A percentile compares a stretch with the other conserved stretches of the same genome.
Conservation (phyloP, 495 filamentous ascomycete genomes). For the Penicillium nucicola region DNA sequence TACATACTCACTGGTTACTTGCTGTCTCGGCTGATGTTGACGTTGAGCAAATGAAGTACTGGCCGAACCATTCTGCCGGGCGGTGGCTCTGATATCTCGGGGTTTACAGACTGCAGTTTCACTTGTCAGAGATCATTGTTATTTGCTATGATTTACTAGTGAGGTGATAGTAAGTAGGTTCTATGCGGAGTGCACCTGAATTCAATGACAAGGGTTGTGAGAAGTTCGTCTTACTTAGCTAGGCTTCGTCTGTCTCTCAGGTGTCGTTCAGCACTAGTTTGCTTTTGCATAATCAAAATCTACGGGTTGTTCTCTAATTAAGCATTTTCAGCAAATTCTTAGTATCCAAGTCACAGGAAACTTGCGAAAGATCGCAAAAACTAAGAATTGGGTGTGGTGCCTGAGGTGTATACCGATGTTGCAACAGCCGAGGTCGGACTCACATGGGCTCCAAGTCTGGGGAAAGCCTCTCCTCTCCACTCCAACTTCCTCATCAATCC, state of each 20-base stretch:
- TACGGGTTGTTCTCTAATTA: no score
- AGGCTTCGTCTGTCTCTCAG: no score
- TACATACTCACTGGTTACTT: conserved; percentile 23
- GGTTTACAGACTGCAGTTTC: neutral
- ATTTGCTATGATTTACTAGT: neutral
- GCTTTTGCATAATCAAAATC: no score
- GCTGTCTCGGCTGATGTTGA: conserved; percentile 16
- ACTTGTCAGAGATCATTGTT: neutral
- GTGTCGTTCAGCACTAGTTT: no score
- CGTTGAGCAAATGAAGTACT: conserved; percentile 24
- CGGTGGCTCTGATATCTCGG: conserved; percentile 4
- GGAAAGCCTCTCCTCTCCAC: conserved; percentile 15
- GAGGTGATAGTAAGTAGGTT: no score
- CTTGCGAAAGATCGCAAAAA: no score
- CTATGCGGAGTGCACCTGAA: no score
- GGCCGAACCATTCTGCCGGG: conserved; percentile 24
- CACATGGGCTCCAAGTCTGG: conserved; percentile 28
- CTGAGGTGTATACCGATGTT: neutral
- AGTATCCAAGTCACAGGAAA: no score
- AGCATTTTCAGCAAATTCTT: no score
- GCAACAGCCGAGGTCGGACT: conserved; percentile 34
- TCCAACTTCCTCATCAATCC: neutral
- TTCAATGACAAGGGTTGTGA: neutral
- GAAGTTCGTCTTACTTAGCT: neutral
- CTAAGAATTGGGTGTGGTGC: neutral